Base-by-base conservation (phyloP, 164 flowering plant species). In the Tetrastigma voinierianum region DNA sequence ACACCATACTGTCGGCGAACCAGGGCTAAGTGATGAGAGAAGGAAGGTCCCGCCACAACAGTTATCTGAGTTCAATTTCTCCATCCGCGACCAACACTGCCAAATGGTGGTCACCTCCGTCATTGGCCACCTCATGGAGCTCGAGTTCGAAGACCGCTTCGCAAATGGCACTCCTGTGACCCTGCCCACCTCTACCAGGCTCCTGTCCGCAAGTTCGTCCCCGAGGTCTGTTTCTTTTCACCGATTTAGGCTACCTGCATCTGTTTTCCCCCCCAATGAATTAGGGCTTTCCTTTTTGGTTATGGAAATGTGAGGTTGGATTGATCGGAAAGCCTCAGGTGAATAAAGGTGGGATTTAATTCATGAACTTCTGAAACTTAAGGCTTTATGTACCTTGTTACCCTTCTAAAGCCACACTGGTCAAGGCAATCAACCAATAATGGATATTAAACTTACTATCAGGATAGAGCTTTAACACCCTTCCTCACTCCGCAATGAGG, bases 111-210 rank as follows among this genome's bases (percentile, higher is more conserved):
- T 95, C 77, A 95, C 99, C 52, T 95, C 97, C 68, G 96, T 95
- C 68, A 92, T 85, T 43, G 97, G 99, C 7, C 99, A 95, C 57
- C 83, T 95, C 58, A 95, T 95, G n/a, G 99, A 95, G 83, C 81
- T 92, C 51, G 99, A 90, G 0, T 95, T 92, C n/a, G 89, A 88
- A 0, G 94, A 86, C 0, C 82, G 96, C 12, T 92, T 69, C 82
- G 91, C 12, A 90, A 87, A 54, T 92, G 98, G 97, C 78, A 89
- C 55, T 89, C 97, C 44, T 90, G 99, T 70, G 97, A 92, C 70
- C 97, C 99, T 17, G 85, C 80, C 40, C 83, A 83, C 15, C 93
- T n/a, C 67, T 95, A 84, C 78, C 71, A 78, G 5, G 96, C 87
- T 15, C 93, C 96, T 0, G 87, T 95, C 9, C 80, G 73, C 49